A percentile compares a stretch with the other conserved stretches of the same genome.
Evolutionary conservation across 345 rosid genomes (phyloP).

Genomic region (Populus simonii): DNA sequence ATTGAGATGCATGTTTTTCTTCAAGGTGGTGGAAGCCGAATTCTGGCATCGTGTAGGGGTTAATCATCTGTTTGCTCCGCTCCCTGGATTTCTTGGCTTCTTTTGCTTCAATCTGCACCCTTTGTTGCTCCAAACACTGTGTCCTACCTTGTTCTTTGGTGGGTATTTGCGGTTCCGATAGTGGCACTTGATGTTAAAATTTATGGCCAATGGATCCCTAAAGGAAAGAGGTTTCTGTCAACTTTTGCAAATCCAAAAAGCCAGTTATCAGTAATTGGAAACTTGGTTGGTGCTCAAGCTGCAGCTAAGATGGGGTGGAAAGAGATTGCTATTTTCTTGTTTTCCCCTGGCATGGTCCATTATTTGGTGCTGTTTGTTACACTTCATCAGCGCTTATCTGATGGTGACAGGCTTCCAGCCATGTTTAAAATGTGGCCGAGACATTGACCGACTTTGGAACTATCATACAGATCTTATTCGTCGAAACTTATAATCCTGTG

Average conservation of each 20-base stretch:
- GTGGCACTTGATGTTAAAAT: constrained; percentile 27
- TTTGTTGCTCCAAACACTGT: constrained; percentile 2
- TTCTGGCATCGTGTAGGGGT: constrained; percentile 29
- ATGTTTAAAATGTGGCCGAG: constrained; percentile 4
- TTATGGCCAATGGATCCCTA: constrained; percentile 30
- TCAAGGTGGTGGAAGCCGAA: constrained; percentile 18
- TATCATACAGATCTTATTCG: background rate
- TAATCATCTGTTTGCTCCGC: constrained; percentile 23
- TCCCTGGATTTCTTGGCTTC: constrained; percentile 31
- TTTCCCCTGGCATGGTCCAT: constrained; percentile 26
- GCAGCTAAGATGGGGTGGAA: constrained; percentile 29
- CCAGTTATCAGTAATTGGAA: constrained; percentile 30
- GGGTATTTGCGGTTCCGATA: constrained; percentile 13
- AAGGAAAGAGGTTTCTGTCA: constrained; percentile 30
- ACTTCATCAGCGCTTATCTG: constrained; percentile 16
- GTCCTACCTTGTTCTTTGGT: constrained; percentile 12
- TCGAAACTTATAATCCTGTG: no score
- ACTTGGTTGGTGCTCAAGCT: constrained; percentile 27
- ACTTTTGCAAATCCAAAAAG: constrained; percentile 25
- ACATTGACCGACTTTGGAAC: background rate
- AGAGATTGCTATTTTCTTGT: constrained; percentile 26
- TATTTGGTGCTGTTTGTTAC: constrained; percentile 31
- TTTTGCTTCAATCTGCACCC: constrained; percentile 24
- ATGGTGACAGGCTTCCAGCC: constrained; percentile 17
- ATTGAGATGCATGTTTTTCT: constrained; percentile 18